Evolutionary conservation across 73 alveolate species (phyloP).

Genomic region (Paramecium sexaurelia): DNA sequence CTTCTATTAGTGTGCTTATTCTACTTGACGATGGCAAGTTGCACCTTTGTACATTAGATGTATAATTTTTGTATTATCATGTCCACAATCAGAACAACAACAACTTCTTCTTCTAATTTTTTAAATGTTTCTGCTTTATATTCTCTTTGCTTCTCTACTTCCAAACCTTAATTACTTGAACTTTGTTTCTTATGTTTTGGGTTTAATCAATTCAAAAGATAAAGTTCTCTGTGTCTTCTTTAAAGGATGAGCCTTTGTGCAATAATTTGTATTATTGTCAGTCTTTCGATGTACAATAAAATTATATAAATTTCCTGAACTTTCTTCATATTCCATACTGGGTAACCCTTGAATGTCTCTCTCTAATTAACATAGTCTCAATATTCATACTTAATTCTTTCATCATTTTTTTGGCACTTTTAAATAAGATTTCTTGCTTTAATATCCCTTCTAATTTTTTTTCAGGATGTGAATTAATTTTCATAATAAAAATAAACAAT

Average conservation of each 20-base stretch:
- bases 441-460: background rate
- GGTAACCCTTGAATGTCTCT: slow-evolving; percentile 14
- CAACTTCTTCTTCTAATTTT: background rate
- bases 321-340: slow-evolving; percentile 6
- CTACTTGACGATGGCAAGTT: slow-evolving; percentile 24
- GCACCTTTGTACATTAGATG: slow-evolving; percentile 28
- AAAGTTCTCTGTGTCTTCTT: background rate
- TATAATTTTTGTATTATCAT: background rate
- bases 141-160: background rate
- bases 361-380: background rate
- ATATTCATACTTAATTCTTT: background rate
- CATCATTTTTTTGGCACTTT: background rate
- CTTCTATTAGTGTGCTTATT: background rate
- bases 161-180: background rate
- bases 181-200: background rate
- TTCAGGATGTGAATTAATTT: slow-evolving; percentile 33
- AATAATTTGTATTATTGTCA: background rate
- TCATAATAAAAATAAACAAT: background rate
- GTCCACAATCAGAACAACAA: slow-evolving; percentile 37
- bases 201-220: background rate
- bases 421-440: background rate
- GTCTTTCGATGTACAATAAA: background rate
- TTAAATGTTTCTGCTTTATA: background rate
- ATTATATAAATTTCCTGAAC: background rate
- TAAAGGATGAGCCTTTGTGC: slow-evolving; percentile 7